phyloP scores from a whole-genome alignment of 2,329 filamentous ascomycete genomes.

The Kalaharituber pfeilii region DNA sequence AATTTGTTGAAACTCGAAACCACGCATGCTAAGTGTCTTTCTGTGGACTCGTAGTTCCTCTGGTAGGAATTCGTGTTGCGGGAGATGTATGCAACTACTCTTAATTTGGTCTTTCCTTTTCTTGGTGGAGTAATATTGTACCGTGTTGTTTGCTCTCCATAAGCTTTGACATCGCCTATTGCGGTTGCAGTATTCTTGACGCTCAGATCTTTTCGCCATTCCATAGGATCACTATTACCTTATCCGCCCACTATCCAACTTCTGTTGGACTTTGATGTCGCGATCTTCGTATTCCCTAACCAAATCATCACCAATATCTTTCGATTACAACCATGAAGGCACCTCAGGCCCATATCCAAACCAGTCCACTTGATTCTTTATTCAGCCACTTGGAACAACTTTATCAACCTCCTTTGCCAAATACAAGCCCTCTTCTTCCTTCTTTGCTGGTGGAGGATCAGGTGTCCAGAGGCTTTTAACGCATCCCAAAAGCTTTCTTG shows the following conservation, averaged over 20 bases:
- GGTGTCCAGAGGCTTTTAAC: no score
- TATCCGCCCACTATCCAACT: not conserved
- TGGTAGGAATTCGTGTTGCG: not conserved
- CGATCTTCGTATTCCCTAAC: not conserved
- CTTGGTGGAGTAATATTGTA: not conserved
- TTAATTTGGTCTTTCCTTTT: not conserved
- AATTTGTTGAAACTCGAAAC: not conserved
- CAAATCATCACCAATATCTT: not conserved
- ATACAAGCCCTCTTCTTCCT: not conserved
- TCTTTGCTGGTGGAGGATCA: not conserved
- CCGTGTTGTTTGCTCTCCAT: no score
- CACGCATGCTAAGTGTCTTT: conserved; percentile 2
- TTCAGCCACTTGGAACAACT: not conserved
- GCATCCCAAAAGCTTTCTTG: no score
- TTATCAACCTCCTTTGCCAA: not conserved
- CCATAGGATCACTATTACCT: not conserved
- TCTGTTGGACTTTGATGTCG: not conserved
- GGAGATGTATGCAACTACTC: conserved; percentile 6
- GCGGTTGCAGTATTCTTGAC: not conserved
- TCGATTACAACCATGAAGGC: not conserved
- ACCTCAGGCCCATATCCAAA: not conserved
- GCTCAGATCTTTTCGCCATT: not conserved
- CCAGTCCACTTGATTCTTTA: not conserved
- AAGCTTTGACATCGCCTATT: no score
- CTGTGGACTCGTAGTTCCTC: not conserved